A percentile compares a stretch with the other conserved stretches of the same genome.
Conservation (phyloP, 305 asterid genomes). For the Stenogyne calaminthoides region DNA sequence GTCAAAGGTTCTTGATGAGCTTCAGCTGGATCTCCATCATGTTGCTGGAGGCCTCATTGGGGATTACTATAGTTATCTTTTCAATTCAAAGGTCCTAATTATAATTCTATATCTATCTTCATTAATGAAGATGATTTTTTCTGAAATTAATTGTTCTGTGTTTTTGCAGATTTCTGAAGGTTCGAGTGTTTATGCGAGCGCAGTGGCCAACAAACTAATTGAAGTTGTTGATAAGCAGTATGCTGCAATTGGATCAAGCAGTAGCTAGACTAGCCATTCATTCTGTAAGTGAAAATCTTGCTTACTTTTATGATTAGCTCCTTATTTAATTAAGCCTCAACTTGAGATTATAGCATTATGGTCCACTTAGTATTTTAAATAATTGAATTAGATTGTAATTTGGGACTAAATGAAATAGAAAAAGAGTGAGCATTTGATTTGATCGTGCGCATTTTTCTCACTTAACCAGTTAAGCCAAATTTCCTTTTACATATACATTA, state of each 20-base stretch:
- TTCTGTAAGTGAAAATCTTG: not conserved
- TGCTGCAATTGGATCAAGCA: constrained; percentile 59
- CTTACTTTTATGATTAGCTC: not conserved
- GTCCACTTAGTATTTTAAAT: not conserved
- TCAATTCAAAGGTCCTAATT: constrained; percentile 76
- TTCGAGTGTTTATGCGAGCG: constrained; percentile 83
- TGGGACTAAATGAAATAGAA: not conserved
- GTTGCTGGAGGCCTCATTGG: constrained; percentile 97
- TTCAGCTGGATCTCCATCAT: constrained; percentile 87
- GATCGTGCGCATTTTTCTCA: not conserved
- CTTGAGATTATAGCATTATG: not conserved
- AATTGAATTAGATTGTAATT: not conserved
- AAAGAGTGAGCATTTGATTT: not conserved
- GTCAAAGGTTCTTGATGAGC: constrained; percentile 78
- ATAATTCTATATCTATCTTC: not conserved
- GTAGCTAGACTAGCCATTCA: constrained; percentile 30
- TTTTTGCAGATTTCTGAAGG: constrained; percentile 82
- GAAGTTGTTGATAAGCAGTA: constrained; percentile 80
- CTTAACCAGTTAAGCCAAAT: not conserved
- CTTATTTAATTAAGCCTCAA: no score
- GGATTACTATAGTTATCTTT: constrained; percentile 73
- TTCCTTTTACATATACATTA: not conserved
- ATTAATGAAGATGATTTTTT: not conserved
- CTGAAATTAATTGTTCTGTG: not conserved
- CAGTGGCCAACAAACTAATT: constrained; percentile 84